Base-by-base conservation (phyloP, 495 filamentous ascomycete genomes). In the Chaetomidium leptoderma region DNA sequence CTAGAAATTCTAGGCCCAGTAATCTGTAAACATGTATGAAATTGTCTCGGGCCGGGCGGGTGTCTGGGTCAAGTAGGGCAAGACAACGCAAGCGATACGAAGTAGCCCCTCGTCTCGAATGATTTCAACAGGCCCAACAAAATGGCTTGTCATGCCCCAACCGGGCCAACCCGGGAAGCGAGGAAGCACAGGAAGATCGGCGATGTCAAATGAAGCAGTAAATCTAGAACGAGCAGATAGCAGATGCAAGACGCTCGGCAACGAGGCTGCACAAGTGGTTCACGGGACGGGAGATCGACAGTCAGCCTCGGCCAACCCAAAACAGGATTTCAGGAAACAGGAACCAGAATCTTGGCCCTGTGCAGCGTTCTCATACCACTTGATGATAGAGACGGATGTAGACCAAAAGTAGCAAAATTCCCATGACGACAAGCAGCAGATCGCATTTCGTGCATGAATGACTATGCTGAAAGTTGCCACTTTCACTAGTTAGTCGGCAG, bases 371-470 rank as follows among this genome's bases (percentile, higher is more conserved):
- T n/a, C n/a, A 19, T 43, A 8, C 40, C 40, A 19, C 37, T 6
- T 17, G 16, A 4, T 17, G 37, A 44, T n/a, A 6, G 17, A 43
- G 39, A 44, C 6, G 13, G 43, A 6, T n/a, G n/a, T n/a, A n/a
- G n/a, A n/a, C n/a, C n/a, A n/a, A 50, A 36, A 24, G 47, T 50
- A 32, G 47, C 49, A 40, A 39, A 37, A 0, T 26, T 24, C n/a
- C n/a, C 39, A 54, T 54, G 51, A 42, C 51, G 37, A 23, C 27
- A 55, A n/a, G 44, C 43, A 44, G 58, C 46, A 46, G 52, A 61
- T 56, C 51, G 27, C 14, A 40, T 60, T 55, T 39, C 58, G 40
- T 55, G 51, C 58, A 61, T 48, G 27, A 55, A 52, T 29, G 8
- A 3, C 13, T 10, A 45, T 27, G 30, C 3, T 11, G 2, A 24